Base-by-base conservation (phyloP, 2,329 filamentous ascomycete genomes). In the Drechslera avenae region DNA sequence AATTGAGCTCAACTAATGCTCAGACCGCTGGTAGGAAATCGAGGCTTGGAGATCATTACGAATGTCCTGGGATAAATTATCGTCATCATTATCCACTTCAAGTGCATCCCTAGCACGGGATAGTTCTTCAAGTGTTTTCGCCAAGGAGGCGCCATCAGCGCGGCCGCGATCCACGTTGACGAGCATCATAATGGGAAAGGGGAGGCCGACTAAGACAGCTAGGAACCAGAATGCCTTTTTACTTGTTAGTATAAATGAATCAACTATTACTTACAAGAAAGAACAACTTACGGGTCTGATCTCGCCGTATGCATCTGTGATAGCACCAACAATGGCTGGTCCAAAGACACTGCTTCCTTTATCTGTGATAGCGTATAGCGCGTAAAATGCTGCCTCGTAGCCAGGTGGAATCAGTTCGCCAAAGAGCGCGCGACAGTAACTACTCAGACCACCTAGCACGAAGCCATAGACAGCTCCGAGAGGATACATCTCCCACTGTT, bases 401-500 rank as follows among this genome's bases (percentile, higher is more conserved):
- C 94, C 94, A 0, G 91, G 90, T 1, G 94, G 94, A 47, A 99
- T 96, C 49, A 99, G 81, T 73, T 97, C 92, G 32, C 91, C 92
- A 69, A 90, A 99, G 4, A 99, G 81, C 54, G 90, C 92, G 34
- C 94, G 87, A 69, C 94, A 97, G 74, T 97, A 97, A 18, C 88
- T 89, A 50, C 89, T 91, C 33, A 99, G 77, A 0, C 94, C 94
- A n/a, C 94, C 94, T 23, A 97, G 84, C 2, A 97, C 92, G 41
- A 99, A 85, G 0, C 94, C 94, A 72, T 97, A 97, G 10, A 97
- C 85, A 3, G 89, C 89, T 0, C 91, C 92, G 1, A 99, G 76
- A 0, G 90, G 90, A 64, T 94, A 97, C 90, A 99, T 97, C 65
- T 99, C 94, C 90, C 91, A 96, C 3, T 90, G 87, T 69, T 94